These are phyloP conservation scores for Monosporascus sp. DNA, from an alignment of 2,329 filamentous ascomycete genomes.

Conservation along the genomic window DNA sequence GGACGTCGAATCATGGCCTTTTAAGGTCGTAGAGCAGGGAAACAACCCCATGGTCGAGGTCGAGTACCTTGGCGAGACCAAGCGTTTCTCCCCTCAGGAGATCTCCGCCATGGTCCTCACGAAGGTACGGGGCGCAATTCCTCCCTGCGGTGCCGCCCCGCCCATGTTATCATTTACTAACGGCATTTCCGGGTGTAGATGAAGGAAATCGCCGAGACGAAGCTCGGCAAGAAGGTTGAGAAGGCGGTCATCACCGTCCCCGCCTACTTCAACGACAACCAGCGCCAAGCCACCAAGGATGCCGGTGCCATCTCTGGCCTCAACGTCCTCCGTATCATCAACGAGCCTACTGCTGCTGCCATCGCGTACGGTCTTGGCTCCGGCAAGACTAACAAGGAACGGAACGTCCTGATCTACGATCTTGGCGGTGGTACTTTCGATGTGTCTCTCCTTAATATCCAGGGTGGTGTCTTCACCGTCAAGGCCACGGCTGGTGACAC, in stretches of 20 bases:
- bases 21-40: constrained; percentile 84
- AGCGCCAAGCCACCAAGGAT: constrained; percentile 95
- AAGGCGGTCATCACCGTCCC: constrained; percentile 91
- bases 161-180: no score
- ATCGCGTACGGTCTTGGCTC: constrained; percentile 76
- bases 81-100: constrained; percentile 75
- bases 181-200: constrained; percentile 34
- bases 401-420: constrained; percentile 90
- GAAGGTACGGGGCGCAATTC: constrained; percentile 38
- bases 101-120: constrained; percentile 75
- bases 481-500: constrained; percentile 94
- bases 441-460: constrained; percentile 88
- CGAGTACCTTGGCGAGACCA: constrained; percentile 57
- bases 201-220: constrained; percentile 76
- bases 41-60: constrained; percentile 85
- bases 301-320: constrained; percentile 87
- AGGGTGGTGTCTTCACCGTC: constrained; percentile 91
- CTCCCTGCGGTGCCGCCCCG: no score
- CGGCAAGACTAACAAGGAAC: constrained; percentile 77
- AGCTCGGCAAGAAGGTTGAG: constrained; percentile 76
- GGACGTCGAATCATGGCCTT: constrained; percentile 98
- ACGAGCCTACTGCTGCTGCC: constrained; percentile 92
- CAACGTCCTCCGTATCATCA: constrained; percentile 92
- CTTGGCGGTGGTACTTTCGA: constrained; percentile 92
- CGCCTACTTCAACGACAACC: constrained; percentile 98